Base-by-base conservation (phyloP, 1,284 basidiomycete genomes). In the Ceratobasidium sp. region DNA sequence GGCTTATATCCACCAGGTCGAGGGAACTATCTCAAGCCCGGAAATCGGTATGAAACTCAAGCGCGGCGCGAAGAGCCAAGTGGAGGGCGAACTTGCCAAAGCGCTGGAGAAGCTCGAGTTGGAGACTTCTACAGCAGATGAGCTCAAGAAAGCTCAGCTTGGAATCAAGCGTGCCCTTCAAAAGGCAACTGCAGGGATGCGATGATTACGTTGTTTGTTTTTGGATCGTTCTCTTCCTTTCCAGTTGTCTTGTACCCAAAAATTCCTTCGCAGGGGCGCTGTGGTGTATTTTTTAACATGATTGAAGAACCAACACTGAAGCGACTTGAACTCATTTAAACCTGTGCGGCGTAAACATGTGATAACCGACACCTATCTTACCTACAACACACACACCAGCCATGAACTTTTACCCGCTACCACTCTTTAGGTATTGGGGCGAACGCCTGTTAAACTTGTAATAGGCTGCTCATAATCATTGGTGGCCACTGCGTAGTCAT, bases 31-130 rank as follows among this genome's bases (percentile, higher is more conserved):
- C 83, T 92, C 92, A 72, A 92, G 91, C 57, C 96, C 96, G 65
- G 96, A 98, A 83, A 93, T 97, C 78, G 92, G 92, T 79, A 92
- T 94, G 89, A 98, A 97, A 86, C 90, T 98, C 82, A 97, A 97
- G 89, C 91, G 96, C 77, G 94, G 94, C 80, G 93, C 95, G 72
- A 96, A 95, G 86, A 81, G 87, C 59, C 92, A 94, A 81, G 92
- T 98, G 77, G 96, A 98, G 86, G 86, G 92, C 78, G 96, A 97
- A 86, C 93, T 98, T 76, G 95, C 96, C 74, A 93, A 94, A 80
- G 94, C 96, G 41, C 87, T 98, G 73, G 96, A 98, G 89, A 94
- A 94, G 85, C 86, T 98, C 79, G 96, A 98, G 87, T 92, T 96
- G 76, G 95, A 97, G 85, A 93, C 95, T 75, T 93, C 93, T 72